Evolutionary conservation across 2,329 filamentous ascomycete species (phyloP), one percentile per base, ranked within the genome.

Genomic region (Aspergillus fumigatus): DNA sequence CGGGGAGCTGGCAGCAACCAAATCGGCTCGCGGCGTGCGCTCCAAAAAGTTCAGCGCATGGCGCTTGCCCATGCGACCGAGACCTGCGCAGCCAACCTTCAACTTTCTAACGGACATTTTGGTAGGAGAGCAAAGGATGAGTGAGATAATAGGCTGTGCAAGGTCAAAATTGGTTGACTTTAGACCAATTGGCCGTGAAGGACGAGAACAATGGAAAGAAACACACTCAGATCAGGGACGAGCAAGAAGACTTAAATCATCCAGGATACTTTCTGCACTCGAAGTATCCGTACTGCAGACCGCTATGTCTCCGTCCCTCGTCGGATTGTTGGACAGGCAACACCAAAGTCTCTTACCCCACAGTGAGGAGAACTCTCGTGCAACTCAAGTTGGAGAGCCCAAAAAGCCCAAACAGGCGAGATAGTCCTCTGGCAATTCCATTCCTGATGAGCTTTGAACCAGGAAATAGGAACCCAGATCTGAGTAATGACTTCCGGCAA

Each of bases 41-140:
- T 79, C 67, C 35, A 80, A 67, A 60, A 80, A 77, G 63, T 80
- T 80, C 17, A 76, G 64, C 14, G 79, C 80, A 66, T 82, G 80
- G 21, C 78, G 75, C 56, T 77, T 76, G 55, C 74, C 79, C 77
- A 82, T 81, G 55, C 79, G 78, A 55, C 79, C 79, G 35, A 81
- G 76, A 49, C 80, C 79, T 45, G 76, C 77, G 50, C 78, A 77
- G 51, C 74, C 79, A 58, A 81, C 67, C 57, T 78, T 74, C 56
- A 80, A 68, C 62, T 67, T 76, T 51, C 57, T 56, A 26, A 58
- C 59, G 47, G 67, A 61, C 67, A 71, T 70, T 52, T 21, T 58
- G 47, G 27, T 48, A 43, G 23, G 14, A 51, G 17, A 17, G 29
- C 19, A 47, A 49, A 38, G 14, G 14, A 43, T 35, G 25, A 17